Conservation (phyloP, 1,284 basidiomycete genomes). For the Naganishia sp. region DNA sequence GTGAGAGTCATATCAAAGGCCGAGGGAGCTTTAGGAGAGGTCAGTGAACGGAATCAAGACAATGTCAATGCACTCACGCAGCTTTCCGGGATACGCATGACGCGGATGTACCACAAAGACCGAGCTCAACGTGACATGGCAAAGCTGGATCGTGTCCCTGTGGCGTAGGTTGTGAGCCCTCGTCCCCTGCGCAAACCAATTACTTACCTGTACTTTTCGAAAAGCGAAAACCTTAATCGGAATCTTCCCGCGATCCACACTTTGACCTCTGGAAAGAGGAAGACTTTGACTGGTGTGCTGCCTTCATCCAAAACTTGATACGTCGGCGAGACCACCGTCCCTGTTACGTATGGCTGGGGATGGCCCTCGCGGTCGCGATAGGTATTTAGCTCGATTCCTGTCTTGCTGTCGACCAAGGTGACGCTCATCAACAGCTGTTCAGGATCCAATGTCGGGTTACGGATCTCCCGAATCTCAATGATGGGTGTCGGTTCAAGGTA, state of each 20-base stretch:
- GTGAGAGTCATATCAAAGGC: neutral
- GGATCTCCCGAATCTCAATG: conserved; percentile 8
- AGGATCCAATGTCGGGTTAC: neutral
- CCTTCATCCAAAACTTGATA: conserved; percentile 1
- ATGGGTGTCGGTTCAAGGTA: conserved; percentile 18
- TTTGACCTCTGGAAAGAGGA: conserved; percentile 14
- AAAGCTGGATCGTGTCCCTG: conserved; percentile 1
- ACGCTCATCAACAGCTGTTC: conserved; percentile 4
- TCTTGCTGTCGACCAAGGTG: conserved; percentile 3
- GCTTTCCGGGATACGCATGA: neutral
- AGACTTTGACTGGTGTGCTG: conserved; percentile 2
- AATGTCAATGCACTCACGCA: neutral
- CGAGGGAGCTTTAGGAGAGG: neutral
- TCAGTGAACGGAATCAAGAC: neutral
- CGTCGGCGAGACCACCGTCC: conserved; percentile 8
- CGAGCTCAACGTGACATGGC: conserved; percentile 11
- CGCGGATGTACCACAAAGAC: neutral
- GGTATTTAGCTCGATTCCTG: neutral
- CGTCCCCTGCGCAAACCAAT: neutral
- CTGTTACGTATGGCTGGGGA: conserved; percentile 9
- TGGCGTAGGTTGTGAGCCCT: neutral
- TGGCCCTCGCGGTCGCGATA: conserved; percentile 1
- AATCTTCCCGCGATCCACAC: conserved; percentile 15
- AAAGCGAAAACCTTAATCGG: conserved; percentile 9
- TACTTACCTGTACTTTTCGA: conserved; percentile 10